These are phyloP conservation scores for Colletotrichum sp. DNA, from an alignment of 2,329 filamentous ascomycete genomes.

Conservation along the genomic window DNA sequence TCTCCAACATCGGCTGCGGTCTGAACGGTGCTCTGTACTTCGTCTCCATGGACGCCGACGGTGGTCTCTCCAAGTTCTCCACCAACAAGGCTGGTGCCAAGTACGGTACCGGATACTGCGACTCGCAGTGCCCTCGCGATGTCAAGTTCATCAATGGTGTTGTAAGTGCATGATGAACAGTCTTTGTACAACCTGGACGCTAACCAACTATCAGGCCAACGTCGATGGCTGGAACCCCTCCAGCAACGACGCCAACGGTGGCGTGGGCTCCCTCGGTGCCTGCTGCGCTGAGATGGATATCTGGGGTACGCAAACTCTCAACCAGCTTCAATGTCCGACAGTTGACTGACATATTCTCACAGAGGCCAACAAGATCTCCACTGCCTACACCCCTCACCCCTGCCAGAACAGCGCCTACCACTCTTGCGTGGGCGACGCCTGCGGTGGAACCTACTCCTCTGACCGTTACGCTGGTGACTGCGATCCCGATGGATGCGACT, in stretches of 20 bases:
- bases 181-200: neutral
- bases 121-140: constrained; percentile 57
- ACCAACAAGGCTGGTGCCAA: constrained; percentile 59
- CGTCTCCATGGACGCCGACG: constrained; percentile 62
- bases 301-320: constrained; percentile 39
- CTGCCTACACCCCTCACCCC: constrained; percentile 69
- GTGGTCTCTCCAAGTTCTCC: constrained; percentile 54
- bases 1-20: constrained; percentile 71
- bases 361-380: constrained; percentile 72
- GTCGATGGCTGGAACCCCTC: constrained; percentile 57
- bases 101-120: constrained; percentile 64
- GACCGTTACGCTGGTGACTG: constrained; percentile 67
- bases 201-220: constrained; percentile 44
- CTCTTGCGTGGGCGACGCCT: constrained; percentile 54
- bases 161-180: constrained; percentile 30
- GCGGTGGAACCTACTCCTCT: constrained; percentile 56
- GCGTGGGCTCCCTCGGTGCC: constrained; percentile 54
- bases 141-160: constrained; percentile 63
- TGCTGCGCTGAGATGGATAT: constrained; percentile 70
- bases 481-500: constrained; percentile 74
- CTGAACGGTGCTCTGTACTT: constrained; percentile 76
- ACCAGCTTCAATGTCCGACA: constrained; percentile 9
- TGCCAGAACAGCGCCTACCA: constrained; percentile 57
- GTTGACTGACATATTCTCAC: constrained; percentile 26
- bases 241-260: constrained; percentile 57